Conservation (phyloP, 495 filamentous ascomycete species). For the Cercophora sp. region DNA sequence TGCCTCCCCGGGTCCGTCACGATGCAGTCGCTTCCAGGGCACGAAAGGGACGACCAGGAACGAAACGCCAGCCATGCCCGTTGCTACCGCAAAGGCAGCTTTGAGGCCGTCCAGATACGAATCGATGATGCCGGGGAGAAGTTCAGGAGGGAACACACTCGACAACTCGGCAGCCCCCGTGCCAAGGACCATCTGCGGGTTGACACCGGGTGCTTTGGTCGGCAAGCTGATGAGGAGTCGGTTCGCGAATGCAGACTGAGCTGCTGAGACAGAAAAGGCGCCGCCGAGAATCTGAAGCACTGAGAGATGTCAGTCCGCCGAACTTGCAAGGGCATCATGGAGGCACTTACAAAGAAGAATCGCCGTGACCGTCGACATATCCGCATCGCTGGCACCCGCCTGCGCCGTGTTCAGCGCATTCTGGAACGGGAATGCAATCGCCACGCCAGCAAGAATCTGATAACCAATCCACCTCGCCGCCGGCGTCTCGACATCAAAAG, state of each 20-base stretch:
- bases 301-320: constrained; percentile 4
- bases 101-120: constrained; percentile 54
- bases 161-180: constrained; percentile 53
- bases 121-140: constrained; percentile 42
- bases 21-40: constrained; percentile 15
- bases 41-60: constrained; percentile 7
- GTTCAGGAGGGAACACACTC: constrained; percentile 33
- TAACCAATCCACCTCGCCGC: constrained; percentile 57
- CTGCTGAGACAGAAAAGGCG: constrained; percentile 45
- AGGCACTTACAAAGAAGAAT: constrained; percentile 41
- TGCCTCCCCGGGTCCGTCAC: too few relatives aligned
- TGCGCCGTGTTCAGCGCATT: constrained; percentile 11
- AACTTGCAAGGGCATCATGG: background rate
- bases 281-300: constrained; percentile 52
- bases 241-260: constrained; percentile 48
- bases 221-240: constrained; percentile 33
- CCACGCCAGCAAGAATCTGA: constrained; percentile 57
- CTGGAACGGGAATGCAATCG: constrained; percentile 14
- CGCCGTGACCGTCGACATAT: constrained; percentile 15
- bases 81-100: constrained; percentile 35
- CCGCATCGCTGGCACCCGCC: constrained; percentile 9
- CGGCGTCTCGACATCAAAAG: constrained; percentile 38
- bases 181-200: constrained; percentile 37
- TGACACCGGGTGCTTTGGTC: constrained; percentile 36
- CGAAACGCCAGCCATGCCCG: constrained; percentile 22